Conservation (phyloP, 345 rosid species). For the Nasturtium officinale region DNA sequence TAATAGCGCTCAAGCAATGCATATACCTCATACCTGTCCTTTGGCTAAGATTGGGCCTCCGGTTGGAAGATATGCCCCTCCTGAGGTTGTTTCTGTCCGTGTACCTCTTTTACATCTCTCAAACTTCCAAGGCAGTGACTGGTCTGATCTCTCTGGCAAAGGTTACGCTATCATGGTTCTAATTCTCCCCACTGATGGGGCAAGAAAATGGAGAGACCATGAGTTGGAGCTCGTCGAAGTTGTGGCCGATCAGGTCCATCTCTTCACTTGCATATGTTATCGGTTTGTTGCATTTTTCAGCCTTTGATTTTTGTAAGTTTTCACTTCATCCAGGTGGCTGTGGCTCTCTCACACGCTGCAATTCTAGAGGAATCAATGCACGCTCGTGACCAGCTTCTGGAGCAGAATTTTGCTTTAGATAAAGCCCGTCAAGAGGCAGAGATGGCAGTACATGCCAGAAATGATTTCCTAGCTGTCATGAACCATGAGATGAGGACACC, state of each 20-base stretch:
- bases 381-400: conserved; percentile 82
- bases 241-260: conserved; percentile 88
- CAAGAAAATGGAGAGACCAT: conserved; percentile 88
- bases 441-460: conserved; percentile 85
- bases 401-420: conserved; percentile 78
- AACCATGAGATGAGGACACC: conserved; percentile 98
- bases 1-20: conserved; percentile 64
- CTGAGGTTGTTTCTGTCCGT: conserved; percentile 92
- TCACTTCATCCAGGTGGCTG: conserved; percentile 69
- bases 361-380: conserved; percentile 90
- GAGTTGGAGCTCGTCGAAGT: conserved; percentile 94
- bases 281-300: not conserved
- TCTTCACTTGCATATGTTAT: conserved; percentile 20
- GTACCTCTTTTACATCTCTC: conserved; percentile 86
- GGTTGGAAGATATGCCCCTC: conserved; percentile 61
- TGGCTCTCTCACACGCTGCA: conserved; percentile 98
- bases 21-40: conserved; percentile 71
- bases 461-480: conserved; percentile 95
- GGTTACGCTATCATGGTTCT: conserved; percentile 88
- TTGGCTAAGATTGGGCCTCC: conserved; percentile 74
- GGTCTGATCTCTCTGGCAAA: conserved; percentile 82
- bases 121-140: conserved; percentile 78
- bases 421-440: conserved; percentile 90
- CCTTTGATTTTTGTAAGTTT: not conserved
- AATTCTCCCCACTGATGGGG: conserved; percentile 81